Evolutionary conservation across 768 basidiomycete genomes (phyloP).

Genomic region (Harrya chromipes): DNA sequence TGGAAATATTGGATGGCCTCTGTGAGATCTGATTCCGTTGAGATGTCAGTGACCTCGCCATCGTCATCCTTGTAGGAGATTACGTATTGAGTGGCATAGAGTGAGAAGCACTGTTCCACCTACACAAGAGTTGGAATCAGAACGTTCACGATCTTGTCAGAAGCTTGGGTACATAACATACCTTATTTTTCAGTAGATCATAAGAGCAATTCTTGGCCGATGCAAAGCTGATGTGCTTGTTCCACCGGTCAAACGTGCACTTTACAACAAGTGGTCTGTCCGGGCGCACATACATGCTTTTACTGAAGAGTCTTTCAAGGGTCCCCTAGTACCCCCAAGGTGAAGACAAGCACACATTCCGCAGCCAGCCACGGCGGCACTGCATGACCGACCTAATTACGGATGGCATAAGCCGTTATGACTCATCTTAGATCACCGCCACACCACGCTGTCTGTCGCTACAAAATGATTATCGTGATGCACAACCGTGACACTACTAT

Average conservation of each 20-base stretch:
- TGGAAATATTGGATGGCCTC: constrained; percentile 90
- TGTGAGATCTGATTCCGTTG: constrained; percentile 68
- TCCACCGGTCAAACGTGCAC: constrained; percentile 72
- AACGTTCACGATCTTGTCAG: neutral
- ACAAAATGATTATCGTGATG: constrained; percentile 4
- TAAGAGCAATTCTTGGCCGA: constrained; percentile 79
- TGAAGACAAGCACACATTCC: constrained; percentile 20
- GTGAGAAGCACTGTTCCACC: constrained; percentile 84
- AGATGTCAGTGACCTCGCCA: constrained; percentile 69
- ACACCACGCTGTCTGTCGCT: neutral
- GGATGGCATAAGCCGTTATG: constrained; percentile 6
- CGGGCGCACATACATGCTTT: constrained; percentile 45
- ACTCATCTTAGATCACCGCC: constrained; percentile 1
- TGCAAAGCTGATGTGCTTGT: constrained; percentile 75
- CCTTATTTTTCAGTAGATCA: constrained; percentile 69
- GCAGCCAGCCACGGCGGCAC: constrained; percentile 14
- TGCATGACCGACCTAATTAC: neutral
- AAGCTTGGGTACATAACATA: constrained; percentile 32
- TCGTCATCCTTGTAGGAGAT: constrained; percentile 90
- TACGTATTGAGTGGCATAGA: constrained; percentile 63
- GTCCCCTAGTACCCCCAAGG: neutral
- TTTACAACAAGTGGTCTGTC: constrained; percentile 81
- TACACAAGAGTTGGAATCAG: constrained; percentile 27
- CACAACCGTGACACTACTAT: constrained; percentile 10
- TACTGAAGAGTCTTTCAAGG: constrained; percentile 6